These are phyloP conservation scores for Blepharisma stoltei DNA, from an alignment of 73 alveolate species.

Conservation along the genomic window DNA sequence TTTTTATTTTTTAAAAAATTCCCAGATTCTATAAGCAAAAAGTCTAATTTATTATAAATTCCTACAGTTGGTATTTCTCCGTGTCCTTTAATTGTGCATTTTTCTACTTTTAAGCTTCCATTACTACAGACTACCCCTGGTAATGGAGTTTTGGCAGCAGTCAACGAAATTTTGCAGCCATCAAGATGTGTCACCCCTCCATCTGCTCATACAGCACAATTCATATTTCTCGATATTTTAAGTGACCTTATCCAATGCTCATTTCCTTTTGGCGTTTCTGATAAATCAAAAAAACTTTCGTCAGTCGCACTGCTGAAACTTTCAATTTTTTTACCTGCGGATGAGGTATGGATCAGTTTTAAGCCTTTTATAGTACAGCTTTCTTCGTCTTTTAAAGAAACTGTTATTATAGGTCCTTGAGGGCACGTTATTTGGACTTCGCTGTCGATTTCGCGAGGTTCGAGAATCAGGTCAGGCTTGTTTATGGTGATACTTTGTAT, in stretches of 20 bases:
- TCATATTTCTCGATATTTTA: neutral
- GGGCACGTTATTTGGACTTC: constrained; percentile 22
- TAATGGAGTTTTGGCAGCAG: constrained; percentile 6
- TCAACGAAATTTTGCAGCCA: constrained; percentile 8
- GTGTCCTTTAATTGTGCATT: constrained; percentile 23
- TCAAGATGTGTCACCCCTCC: constrained; percentile 21
- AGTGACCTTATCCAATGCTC: constrained; percentile 14
- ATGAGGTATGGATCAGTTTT: constrained; percentile 5
- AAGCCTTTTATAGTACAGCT: constrained; percentile 28
- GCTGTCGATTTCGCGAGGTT: neutral
- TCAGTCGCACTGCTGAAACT: neutral
- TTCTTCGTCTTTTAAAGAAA: constrained; percentile 16
- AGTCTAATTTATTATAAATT: constrained; percentile 4
- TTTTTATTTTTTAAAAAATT: no score
- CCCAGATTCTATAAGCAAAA: no score
- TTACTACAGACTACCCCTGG: constrained; percentile 19
- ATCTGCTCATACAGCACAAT: constrained; percentile 21
- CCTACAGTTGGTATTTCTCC: constrained; percentile 30
- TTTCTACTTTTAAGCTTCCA: constrained; percentile 5
- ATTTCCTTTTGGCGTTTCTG: neutral
- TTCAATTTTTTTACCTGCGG: neutral
- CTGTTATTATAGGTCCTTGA: constrained; percentile 4
- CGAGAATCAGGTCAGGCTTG: constrained; percentile 24
- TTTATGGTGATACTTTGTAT: neutral
- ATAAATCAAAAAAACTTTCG: constrained; percentile 1